Conservation (phyloP, 2,329 filamentous ascomycete genomes). For the Phyllosticta citrichinensis region DNA sequence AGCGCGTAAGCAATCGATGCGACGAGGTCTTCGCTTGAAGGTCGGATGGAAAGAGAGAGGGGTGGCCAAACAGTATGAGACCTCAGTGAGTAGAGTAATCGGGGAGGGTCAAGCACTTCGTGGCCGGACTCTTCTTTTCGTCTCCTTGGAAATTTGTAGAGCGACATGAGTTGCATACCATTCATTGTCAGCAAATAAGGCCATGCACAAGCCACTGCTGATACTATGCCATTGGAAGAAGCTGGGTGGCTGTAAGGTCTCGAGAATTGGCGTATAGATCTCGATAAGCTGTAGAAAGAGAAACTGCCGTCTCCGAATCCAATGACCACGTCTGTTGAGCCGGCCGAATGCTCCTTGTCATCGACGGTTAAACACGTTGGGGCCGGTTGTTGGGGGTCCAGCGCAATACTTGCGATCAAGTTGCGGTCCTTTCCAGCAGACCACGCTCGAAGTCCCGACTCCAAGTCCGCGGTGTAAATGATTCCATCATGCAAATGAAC, state of each 20-base stretch:
- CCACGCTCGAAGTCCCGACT: conserved; percentile 69
- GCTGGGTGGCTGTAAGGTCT: conserved; percentile 49
- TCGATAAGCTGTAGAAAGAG: conserved; percentile 54
- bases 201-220: conserved; percentile 59
- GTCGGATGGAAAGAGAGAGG: conserved; percentile 73
- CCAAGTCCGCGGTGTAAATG: conserved; percentile 64
- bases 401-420: conserved; percentile 43
- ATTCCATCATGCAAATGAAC: conserved; percentile 69
- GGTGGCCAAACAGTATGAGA: conserved; percentile 73
- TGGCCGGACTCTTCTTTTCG: conserved; percentile 11
- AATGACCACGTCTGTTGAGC: conserved; percentile 24
- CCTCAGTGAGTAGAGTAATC: conserved; percentile 64
- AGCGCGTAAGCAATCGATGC: conserved; percentile 82
- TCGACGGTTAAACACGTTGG: conserved; percentile 61
- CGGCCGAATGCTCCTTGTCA: conserved; percentile 18
- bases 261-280: conserved; percentile 34
- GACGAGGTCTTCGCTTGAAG: conserved; percentile 52
- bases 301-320: conserved; percentile 40
- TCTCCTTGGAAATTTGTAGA: conserved; percentile 55
- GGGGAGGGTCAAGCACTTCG: conserved; percentile 32
- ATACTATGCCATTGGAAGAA: conserved; percentile 55
- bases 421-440: conserved; percentile 50
- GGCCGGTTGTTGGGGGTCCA: conserved; percentile 11
- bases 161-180: conserved; percentile 58
- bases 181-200: conserved; percentile 77